Conservation (phyloP, 2,329 filamentous ascomycete genomes). For the Penicillium sp. region DNA sequence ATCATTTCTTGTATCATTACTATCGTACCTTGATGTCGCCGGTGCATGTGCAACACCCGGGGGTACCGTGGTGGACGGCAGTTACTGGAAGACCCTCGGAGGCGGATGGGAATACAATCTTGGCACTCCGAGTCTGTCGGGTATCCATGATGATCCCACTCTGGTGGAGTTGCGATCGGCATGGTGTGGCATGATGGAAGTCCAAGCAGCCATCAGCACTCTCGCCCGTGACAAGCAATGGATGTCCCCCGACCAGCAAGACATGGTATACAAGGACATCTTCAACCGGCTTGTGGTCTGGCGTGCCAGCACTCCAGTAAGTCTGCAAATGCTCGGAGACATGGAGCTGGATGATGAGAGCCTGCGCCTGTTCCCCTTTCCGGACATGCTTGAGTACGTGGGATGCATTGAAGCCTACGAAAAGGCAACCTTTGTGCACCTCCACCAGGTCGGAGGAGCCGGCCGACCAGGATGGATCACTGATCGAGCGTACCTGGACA, state of each 20-base stretch:
- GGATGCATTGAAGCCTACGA: slow-evolving; percentile 39
- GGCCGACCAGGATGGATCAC: slow-evolving; percentile 28
- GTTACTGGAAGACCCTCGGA: slow-evolving; percentile 40
- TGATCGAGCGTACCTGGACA: slow-evolving; percentile 26
- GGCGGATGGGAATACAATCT: slow-evolving; percentile 41
- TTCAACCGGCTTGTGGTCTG: slow-evolving; percentile 29
- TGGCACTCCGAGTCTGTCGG: slow-evolving; percentile 30
- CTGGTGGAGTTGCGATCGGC: slow-evolving; percentile 29
- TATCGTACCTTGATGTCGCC: slow-evolving; percentile 42
- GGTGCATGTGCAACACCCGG: slow-evolving; percentile 40
- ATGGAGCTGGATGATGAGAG: slow-evolving; percentile 29
- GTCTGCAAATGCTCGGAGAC: slow-evolving; percentile 26
- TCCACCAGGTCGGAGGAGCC: slow-evolving; percentile 33
- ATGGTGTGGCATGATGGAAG: slow-evolving; percentile 37
- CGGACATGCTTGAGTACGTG: slow-evolving; percentile 34
- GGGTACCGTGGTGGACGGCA: slow-evolving; percentile 37
- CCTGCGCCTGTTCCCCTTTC: slow-evolving; percentile 27
- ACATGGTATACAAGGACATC: slow-evolving; percentile 29
- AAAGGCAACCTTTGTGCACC: slow-evolving; percentile 36
- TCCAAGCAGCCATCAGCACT: slow-evolving; percentile 31
- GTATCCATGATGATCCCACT: slow-evolving; percentile 20
- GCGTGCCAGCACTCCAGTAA: slow-evolving; percentile 29
- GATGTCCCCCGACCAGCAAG: slow-evolving; percentile 30
- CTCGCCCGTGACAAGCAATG: slow-evolving; percentile 35
- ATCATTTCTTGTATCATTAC: slow-evolving; percentile 39